phyloP scores from a whole-genome alignment of 345 rosid genomes.

The Moricandia arvensis region DNA sequence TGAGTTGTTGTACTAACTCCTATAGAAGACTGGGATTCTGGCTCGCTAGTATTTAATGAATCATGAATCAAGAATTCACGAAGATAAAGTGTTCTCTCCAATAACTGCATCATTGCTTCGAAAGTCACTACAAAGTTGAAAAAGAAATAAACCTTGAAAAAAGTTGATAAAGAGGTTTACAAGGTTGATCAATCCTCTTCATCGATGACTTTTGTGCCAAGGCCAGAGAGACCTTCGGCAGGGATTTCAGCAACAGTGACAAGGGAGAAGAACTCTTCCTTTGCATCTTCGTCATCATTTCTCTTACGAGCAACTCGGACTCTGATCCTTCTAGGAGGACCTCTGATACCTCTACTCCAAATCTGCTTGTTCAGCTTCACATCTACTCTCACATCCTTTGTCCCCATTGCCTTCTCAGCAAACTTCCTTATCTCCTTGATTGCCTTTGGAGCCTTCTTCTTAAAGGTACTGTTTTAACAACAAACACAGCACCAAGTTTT shows the following conservation, averaged over 20 bases:
- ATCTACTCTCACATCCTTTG: conserved; percentile 35
- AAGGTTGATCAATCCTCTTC: conserved; percentile 49
- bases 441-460: conserved; percentile 72
- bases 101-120: background rate
- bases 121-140: background rate
- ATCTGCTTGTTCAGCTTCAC: conserved; percentile 66
- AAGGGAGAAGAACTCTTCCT: conserved; percentile 66
- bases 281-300: conserved; percentile 69
- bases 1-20: too few relatives aligned
- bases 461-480: conserved; percentile 52
- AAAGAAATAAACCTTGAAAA: background rate
- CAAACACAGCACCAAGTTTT: background rate
- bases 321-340: conserved; percentile 66
- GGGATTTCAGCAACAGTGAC: conserved; percentile 61
- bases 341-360: conserved; percentile 68
- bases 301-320: conserved; percentile 64
- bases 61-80: background rate
- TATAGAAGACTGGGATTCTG: too few relatives aligned
- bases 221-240: conserved; percentile 52
- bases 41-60: too few relatives aligned
- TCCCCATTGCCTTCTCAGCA: conserved; percentile 58
- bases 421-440: conserved; percentile 71
- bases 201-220: conserved; percentile 61
- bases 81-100: background rate
- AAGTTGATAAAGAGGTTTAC: background rate